Conservation (phyloP, 2,329 filamentous ascomycete species). For the Onygenales sp. region DNA sequence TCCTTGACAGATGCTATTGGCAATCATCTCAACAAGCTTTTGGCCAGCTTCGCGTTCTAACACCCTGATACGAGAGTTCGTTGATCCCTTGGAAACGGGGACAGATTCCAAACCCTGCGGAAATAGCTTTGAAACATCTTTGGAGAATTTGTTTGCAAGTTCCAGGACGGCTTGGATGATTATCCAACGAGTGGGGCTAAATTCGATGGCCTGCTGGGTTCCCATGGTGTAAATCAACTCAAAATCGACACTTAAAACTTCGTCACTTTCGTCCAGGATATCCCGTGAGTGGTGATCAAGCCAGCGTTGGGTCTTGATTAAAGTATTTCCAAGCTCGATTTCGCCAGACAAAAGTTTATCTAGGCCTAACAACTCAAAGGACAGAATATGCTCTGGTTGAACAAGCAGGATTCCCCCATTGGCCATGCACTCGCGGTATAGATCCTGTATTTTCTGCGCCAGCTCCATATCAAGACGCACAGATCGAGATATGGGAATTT, state of each 20-base stretch:
- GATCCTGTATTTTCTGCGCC: constrained; percentile 25
- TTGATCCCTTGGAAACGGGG: constrained; percentile 13
- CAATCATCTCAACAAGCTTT: constrained; percentile 17
- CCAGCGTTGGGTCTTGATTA: constrained; percentile 37
- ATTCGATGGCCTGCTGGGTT: constrained; percentile 40
- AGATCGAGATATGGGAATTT: constrained; percentile 48
- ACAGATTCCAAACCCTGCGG: constrained; percentile 1
- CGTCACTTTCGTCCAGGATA: constrained; percentile 56
- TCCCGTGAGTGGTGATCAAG: constrained; percentile 41
- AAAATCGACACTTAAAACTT: constrained; percentile 51
- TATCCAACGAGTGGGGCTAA: constrained; percentile 47
- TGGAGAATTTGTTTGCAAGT: constrained; percentile 22
- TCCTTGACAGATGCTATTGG: constrained; percentile 30
- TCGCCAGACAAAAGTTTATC: constrained; percentile 36
- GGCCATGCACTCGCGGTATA: constrained; percentile 40
- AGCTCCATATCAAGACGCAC: constrained; percentile 25
- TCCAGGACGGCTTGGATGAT: constrained; percentile 46
- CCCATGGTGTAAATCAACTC: constrained; percentile 57
- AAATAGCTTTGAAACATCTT: constrained; percentile 3
- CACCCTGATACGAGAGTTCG: constrained; percentile 43
- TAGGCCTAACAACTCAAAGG: constrained; percentile 53
- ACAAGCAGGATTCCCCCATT: constrained; percentile 48
- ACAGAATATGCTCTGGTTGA: constrained; percentile 56
- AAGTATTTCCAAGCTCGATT: constrained; percentile 17
- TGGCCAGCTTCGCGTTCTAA: constrained; percentile 31